Evolutionary conservation across 1,284 basidiomycete genomes (phyloP).

Genomic region (Tranzscheliella williamsii): DNA sequence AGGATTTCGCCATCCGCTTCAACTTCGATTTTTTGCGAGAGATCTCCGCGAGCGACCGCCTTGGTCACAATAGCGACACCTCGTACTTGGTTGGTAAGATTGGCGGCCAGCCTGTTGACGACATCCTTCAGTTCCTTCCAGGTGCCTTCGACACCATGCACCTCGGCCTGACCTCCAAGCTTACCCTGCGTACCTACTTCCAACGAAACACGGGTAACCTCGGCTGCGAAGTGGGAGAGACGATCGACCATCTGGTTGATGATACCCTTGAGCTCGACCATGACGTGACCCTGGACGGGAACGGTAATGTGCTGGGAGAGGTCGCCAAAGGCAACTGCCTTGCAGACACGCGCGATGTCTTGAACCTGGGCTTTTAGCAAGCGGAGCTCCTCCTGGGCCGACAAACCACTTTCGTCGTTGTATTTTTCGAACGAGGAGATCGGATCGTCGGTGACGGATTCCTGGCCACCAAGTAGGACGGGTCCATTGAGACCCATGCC

Average conservation of each 20-base stretch:
- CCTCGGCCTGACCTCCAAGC: slow-evolving; percentile 60
- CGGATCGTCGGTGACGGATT: slow-evolving; percentile 40
- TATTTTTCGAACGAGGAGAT: slow-evolving; percentile 58
- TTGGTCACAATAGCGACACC: slow-evolving; percentile 96
- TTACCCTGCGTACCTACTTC: slow-evolving; percentile 68
- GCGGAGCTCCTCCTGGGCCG: slow-evolving; percentile 75
- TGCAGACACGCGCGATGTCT: slow-evolving; percentile 88
- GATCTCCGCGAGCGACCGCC: slow-evolving; percentile 91
- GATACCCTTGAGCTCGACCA: slow-evolving; percentile 96
- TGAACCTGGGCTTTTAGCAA: slow-evolving; percentile 85
- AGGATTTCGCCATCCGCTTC: slow-evolving; percentile 94
- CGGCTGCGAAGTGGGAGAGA: slow-evolving; percentile 84
- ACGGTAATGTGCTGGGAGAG: slow-evolving; percentile 95
- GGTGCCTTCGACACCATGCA: slow-evolving; percentile 60
- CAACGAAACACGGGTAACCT: slow-evolving; percentile 89
- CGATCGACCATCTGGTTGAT: slow-evolving; percentile 93
- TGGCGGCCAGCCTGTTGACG: slow-evolving; percentile 60
- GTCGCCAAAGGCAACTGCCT: slow-evolving; percentile 91
- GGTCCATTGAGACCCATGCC: slow-evolving; percentile 57
- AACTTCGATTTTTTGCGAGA: slow-evolving; percentile 94
- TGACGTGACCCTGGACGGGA: slow-evolving; percentile 90
- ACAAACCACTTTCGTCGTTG: slow-evolving; percentile 59
- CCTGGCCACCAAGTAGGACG: slow-evolving; percentile 45
- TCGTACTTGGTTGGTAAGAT: slow-evolving; percentile 86
- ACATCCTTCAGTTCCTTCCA: slow-evolving; percentile 62